phyloP scores from a whole-genome alignment of 306 rosid genomes.

The Cajanus cajan region DNA sequence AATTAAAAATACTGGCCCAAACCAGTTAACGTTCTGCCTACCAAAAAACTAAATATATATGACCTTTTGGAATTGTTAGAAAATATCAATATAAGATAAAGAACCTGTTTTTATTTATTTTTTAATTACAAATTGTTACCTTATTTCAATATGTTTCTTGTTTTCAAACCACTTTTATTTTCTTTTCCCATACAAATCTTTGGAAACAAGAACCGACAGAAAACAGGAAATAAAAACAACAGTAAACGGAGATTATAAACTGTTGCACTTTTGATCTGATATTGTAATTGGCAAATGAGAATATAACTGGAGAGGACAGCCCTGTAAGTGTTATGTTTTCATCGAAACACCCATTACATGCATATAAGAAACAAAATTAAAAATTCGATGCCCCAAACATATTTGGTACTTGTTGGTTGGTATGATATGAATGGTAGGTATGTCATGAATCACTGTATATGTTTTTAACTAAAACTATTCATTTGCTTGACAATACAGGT shows the following conservation, averaged over 20 bases:
- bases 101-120: not conserved
- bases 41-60: not conserved
- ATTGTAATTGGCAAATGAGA: not conserved
- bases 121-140: too few species aligned
- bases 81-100: not conserved
- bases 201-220: too few species aligned
- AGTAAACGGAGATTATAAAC: not conserved
- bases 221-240: too few species aligned
- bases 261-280: not conserved
- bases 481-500: constrained; percentile 26
- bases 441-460: constrained; percentile 1
- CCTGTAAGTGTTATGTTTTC: not conserved
- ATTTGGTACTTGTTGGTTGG: not conserved
- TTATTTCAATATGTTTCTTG: too few species aligned
- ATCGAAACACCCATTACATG: not conserved
- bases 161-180: too few species aligned
- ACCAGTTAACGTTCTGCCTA: not conserved
- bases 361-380: not conserved
- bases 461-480: not conserved
- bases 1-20: too few species aligned
- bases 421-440: not conserved
- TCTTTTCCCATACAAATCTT: too few species aligned
- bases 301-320: not conserved
- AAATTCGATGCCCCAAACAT: not conserved
- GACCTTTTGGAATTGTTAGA: not conserved